Base-by-base conservation (phyloP, 495 filamentous ascomycete species). In the Aspergillus asperescens region DNA sequence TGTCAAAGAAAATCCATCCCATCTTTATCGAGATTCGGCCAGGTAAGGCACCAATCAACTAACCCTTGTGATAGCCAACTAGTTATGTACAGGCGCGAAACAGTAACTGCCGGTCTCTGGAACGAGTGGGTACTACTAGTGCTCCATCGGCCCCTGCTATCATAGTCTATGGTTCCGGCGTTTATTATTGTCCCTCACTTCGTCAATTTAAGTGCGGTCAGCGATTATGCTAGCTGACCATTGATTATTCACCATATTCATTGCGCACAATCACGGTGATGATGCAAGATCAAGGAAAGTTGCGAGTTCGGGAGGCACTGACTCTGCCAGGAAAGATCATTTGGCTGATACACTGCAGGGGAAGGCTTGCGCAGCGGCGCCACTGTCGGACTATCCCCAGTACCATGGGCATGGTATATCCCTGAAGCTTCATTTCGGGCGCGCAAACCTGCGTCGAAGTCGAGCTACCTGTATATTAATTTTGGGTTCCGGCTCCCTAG, bases 1-100 rank as follows among this genome's bases (percentile, higher is more conserved):
- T 16, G 41, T n/a, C n/a, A 25, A 24, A 48, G 41, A 27, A 48
- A 35, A 51, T 55, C 43, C 49, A 52, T 52, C 35, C 44, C 52
- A 47, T 47, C 25, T 27, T 37, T 18, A 32, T 34, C 23, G 19
- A 28, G 28, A 34, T 43, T 28, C 35, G 43, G 44, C 27, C 20
- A 37, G 3, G 45, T 19, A 4, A 37, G 43, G 39, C 16, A 20
- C 31, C 32, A 22, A 15, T 32, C 12, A 18, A 16, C 12, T 16
- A 15, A 54, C 24, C 24, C 29, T 32, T 34, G 29, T 39, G 32
- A 34, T 39, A 41, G 31, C 28, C 20, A 39, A 29, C 18, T 56
- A 28, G 49, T 24, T 23, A 48, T 57, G 23, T 52, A 52, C 48
- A 57, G 43, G 48, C 34, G 40, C 40, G n/a, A n/a, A 18, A 28